A percentile compares a stretch with the other conserved stretches of the same genome.
Conservation (phyloP, 2,329 filamentous ascomycete genomes). For the Thermoascus crustaceus region DNA sequence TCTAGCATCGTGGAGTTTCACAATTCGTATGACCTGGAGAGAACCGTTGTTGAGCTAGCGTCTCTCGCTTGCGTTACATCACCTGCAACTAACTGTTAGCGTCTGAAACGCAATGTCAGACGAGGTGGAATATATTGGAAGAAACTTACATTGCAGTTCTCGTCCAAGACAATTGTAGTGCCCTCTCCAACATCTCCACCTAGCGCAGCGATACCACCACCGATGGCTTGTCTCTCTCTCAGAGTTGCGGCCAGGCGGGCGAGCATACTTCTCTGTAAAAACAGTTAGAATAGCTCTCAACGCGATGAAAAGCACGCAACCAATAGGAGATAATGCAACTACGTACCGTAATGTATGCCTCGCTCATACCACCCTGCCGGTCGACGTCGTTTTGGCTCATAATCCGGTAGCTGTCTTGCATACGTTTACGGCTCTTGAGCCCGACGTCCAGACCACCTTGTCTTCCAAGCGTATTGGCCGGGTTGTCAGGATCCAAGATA, state of each 20-base stretch:
- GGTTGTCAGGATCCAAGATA: constrained; percentile 43
- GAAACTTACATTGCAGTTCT: constrained; percentile 37
- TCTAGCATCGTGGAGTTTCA: too few species aligned
- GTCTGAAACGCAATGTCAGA: background rate
- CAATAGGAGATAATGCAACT: constrained; percentile 9
- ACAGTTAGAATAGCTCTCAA: constrained; percentile 10
- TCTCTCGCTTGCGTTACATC: too few species aligned
- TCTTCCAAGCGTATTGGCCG: constrained; percentile 26
- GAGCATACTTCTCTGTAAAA: constrained; percentile 39
- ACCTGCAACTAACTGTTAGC: constrained; percentile 14
- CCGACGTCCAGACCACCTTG: constrained; percentile 30
- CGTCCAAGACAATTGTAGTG: constrained; percentile 32
- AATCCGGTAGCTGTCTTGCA: constrained; percentile 55
- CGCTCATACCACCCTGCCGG: constrained; percentile 49
- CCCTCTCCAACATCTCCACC: constrained; percentile 23
- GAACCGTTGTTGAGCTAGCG: too few species aligned
- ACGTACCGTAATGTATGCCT: constrained; percentile 50
- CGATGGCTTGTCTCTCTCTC: constrained; percentile 28
- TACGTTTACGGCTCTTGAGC: constrained; percentile 48
- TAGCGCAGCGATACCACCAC: constrained; percentile 15
- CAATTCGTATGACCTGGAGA: too few species aligned
- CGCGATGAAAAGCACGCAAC: constrained; percentile 3
- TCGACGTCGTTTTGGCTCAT: constrained; percentile 55
- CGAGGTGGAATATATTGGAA: background rate
- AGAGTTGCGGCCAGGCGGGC: constrained; percentile 36